A percentile compares a stretch with the other conserved stretches of the same genome.
These are phyloP conservation scores for Globisporangium nagaii DNA, from an alignment of 352 stramenopile genomes.

Conservation along the genomic window DNA sequence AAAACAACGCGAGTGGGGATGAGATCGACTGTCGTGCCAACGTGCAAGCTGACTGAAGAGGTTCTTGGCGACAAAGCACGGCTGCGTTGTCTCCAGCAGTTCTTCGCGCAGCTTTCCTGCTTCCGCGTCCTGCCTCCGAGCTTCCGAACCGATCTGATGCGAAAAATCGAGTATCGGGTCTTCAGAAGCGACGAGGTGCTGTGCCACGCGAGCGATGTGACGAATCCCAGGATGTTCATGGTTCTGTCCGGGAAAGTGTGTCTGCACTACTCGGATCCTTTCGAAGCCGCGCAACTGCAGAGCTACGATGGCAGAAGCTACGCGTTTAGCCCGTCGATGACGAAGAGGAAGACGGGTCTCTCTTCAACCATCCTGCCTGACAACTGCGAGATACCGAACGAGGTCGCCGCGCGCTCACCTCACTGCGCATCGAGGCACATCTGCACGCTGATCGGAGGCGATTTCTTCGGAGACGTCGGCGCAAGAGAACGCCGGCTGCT, in stretches of 20 bases:
- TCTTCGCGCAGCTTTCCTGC: constrained; percentile 33
- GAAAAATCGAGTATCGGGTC: constrained; percentile 21
- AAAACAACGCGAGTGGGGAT: not conserved
- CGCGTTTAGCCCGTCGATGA: not conserved
- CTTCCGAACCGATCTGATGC: constrained; percentile 20
- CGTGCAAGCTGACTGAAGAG: constrained; percentile 6
- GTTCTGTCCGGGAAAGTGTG: constrained; percentile 35
- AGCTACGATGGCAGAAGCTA: constrained; percentile 1
- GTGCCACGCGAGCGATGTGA: constrained; percentile 8
- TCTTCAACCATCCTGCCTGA: not conserved
- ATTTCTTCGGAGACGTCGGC: constrained; percentile 30
- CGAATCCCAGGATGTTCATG: constrained; percentile 24
- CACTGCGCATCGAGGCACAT: constrained; percentile 17
- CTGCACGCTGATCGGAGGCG: constrained; percentile 25
- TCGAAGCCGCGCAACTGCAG: constrained; percentile 14
- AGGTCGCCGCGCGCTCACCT: not conserved
- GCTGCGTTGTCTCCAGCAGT: constrained; percentile 10
- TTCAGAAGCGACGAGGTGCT: constrained; percentile 28
- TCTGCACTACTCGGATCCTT: constrained; percentile 16
- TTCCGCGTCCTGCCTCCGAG: constrained; percentile 28
- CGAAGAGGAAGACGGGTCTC: not conserved
- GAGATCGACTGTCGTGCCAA: constrained; percentile 5
- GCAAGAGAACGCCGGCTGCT: constrained; percentile 4
- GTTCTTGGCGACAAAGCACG: not conserved
- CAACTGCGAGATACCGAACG: constrained; percentile 1